Evolutionary conservation across 2,329 filamentous ascomycete species (phyloP).

Genomic region (Cytospora piceae): DNA sequence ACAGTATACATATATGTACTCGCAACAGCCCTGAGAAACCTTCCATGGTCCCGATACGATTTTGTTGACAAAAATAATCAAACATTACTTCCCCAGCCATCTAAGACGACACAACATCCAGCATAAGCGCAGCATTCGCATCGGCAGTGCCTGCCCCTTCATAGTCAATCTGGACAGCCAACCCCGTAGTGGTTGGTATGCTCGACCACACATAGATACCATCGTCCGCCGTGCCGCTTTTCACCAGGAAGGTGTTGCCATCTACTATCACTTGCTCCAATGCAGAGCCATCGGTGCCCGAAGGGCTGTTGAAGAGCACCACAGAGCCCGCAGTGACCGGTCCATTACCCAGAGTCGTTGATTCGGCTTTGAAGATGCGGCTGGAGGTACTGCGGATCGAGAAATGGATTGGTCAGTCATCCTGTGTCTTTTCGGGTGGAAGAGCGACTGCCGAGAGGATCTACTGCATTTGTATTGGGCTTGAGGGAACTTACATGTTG

Average conservation of each 20-base stretch:
- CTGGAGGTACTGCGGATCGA: not conserved
- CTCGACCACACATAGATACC: conserved; percentile 14
- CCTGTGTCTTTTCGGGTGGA: too few relatives aligned
- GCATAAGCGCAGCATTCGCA: conserved; percentile 9
- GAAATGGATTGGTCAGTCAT: not conserved
- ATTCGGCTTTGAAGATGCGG: conserved; percentile 11
- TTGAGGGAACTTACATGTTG: not conserved
- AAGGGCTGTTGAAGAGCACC: conserved; percentile 16
- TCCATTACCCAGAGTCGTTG: conserved; percentile 8
- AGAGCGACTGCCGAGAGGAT: not conserved
- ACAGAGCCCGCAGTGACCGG: conserved; percentile 9
- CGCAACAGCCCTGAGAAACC: too few relatives aligned
- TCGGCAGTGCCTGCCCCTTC: not conserved
- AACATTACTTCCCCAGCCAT: not conserved
- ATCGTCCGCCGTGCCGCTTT: conserved; percentile 4
- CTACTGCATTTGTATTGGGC: not conserved
- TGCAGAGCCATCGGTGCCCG: not conserved
- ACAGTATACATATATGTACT: too few relatives aligned
- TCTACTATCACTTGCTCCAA: conserved; percentile 8
- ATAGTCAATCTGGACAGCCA: conserved; percentile 3
- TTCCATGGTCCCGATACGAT: not conserved
- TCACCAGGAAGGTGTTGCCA: not conserved
- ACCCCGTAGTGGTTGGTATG: not conserved
- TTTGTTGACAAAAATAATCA: not conserved
- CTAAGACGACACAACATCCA: not conserved